A percentile compares a stretch with the other conserved stretches of the same genome.
phyloP scores from a whole-genome alignment of 371 early-diverging fungal genomes.

The Nematocida sp. region DNA sequence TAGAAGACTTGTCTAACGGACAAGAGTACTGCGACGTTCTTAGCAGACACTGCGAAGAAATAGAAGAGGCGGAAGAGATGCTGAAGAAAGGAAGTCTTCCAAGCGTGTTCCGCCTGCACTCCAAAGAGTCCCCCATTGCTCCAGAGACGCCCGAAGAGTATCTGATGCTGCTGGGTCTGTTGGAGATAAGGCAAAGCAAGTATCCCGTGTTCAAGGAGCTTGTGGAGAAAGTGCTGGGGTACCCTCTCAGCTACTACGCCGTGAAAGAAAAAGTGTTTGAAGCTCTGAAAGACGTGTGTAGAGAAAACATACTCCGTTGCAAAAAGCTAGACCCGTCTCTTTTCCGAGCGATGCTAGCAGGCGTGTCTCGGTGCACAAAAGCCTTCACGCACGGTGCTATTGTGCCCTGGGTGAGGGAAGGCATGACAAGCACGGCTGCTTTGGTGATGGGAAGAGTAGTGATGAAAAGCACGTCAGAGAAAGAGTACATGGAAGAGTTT shows the following conservation, averaged over 20 bases:
- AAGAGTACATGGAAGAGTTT: conserved; percentile 51
- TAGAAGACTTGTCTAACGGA: conserved; percentile 12
- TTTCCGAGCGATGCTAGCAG: conserved; percentile 20
- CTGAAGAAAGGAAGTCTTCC: conserved; percentile 9
- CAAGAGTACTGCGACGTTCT: conserved; percentile 7
- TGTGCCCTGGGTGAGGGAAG: conserved; percentile 26
- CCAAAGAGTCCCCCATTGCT: conserved; percentile 3
- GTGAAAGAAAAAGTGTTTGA: conserved; percentile 29
- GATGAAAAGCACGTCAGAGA: conserved; percentile 30
- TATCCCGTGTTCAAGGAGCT: neutral
- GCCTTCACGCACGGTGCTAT: conserved; percentile 20
- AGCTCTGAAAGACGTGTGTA: neutral
- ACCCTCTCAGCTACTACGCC: conserved; percentile 19
- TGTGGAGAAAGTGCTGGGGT: conserved; percentile 20
- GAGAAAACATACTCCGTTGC: conserved; percentile 30
- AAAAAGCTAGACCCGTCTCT: conserved; percentile 44
- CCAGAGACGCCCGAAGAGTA: conserved; percentile 28
- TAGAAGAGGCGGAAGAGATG: conserved; percentile 22
- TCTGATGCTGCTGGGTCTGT: neutral
- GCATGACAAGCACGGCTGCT: conserved; percentile 43
- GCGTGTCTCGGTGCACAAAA: conserved; percentile 11
- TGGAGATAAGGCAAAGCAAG: conserved; percentile 23
- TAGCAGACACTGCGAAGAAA: conserved; percentile 24
- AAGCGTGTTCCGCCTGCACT: conserved; percentile 27
- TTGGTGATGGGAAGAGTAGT: conserved; percentile 54